phyloP scores from a whole-genome alignment of 805 yeast genomes.

The Saccharomycopsis sp. region DNA sequence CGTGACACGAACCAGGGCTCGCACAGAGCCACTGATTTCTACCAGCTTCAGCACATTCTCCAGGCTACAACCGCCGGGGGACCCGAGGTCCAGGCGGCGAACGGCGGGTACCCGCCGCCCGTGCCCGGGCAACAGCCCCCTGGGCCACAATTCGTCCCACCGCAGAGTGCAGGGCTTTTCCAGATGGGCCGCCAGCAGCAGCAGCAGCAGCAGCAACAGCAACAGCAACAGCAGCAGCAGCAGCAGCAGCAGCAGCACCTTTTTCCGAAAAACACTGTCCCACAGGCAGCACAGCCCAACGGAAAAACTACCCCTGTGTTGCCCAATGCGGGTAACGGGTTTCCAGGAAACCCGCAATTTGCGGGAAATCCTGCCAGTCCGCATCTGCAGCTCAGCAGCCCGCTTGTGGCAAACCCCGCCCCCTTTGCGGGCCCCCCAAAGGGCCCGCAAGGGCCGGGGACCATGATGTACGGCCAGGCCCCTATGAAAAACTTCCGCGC shows the following conservation, averaged over 20 bases:
- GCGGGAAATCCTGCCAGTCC: slow-evolving; percentile 13
- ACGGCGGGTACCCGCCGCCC: no score
- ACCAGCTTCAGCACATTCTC: slow-evolving; percentile 30
- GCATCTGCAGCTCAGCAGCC: slow-evolving; percentile 5
- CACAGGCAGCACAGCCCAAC: background rate
- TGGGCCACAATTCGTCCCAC: no score
- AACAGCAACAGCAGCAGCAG: slow-evolving; percentile 9
- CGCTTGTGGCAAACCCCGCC: slow-evolving; percentile 6
- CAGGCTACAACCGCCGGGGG: no score
- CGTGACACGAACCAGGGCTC: slow-evolving; percentile 44
- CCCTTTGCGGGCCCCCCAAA: no score
- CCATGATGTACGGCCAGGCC: background rate
- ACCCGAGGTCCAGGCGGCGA: background rate
- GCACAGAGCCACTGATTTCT: slow-evolving; percentile 32
- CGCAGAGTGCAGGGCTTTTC: no score
- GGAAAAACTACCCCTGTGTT: background rate
- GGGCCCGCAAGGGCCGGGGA: background rate
- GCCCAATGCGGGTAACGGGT: background rate
- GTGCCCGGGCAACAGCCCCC: no score
- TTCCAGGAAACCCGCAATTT: slow-evolving; percentile 5
- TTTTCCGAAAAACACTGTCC: background rate
- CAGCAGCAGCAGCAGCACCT: background rate
- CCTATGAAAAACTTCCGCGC: no score
- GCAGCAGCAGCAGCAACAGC: slow-evolving; percentile 17
- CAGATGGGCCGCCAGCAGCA: slow-evolving; percentile 25